Conservation (phyloP, 1,139 yeast genomes). For the Trichomonascaceae sp. region DNA sequence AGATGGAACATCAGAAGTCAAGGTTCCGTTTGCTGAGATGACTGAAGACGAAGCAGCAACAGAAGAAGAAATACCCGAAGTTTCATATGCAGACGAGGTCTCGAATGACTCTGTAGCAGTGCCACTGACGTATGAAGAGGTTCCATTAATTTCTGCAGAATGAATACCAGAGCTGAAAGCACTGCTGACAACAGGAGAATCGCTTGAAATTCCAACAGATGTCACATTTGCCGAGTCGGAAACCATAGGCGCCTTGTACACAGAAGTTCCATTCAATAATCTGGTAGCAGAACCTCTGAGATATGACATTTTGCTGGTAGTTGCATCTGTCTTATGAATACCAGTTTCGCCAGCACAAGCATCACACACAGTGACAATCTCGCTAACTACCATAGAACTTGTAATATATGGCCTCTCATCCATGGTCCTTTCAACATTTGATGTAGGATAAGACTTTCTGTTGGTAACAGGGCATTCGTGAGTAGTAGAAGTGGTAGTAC, state of each 20-base stretch:
- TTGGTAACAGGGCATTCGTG: background rate
- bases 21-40: background rate
- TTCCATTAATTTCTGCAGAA: background rate
- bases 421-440: background rate
- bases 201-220: background rate
- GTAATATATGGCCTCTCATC: background rate
- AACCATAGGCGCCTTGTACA: background rate
- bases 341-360: background rate
- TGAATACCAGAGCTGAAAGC: background rate
- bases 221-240: background rate
- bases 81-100: background rate
- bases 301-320: background rate
- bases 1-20: constrained; percentile 5
- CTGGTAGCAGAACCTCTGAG: background rate
- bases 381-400: background rate
- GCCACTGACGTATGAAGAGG: background rate
- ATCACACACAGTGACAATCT: background rate
- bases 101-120: background rate
- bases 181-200: background rate
- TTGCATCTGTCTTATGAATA: background rate
- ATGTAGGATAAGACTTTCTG: background rate
- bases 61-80: background rate
- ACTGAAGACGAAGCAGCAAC: background rate
- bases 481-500: background rate
- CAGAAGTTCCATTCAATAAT: background rate